Conservation (phyloP, 2,329 filamentous ascomycete species). For the Aspergillus sp. region DNA sequence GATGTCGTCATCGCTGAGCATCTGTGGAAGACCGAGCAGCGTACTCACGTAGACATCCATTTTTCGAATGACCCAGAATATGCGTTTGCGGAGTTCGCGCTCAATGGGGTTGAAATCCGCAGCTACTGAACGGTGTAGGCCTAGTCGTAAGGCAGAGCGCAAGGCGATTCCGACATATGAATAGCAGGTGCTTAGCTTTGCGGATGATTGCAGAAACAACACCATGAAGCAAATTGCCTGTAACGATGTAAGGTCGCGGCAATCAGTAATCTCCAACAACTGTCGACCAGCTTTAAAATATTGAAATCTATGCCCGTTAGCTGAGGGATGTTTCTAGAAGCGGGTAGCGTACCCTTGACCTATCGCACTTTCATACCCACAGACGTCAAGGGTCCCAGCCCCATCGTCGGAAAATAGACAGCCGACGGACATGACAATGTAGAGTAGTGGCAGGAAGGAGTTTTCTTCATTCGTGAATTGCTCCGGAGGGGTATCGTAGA, state of each 20-base stretch:
- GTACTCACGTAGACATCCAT: slow-evolving; percentile 58
- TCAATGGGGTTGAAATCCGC: slow-evolving; percentile 72
- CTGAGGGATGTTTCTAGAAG: background rate
- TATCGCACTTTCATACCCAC: slow-evolving; percentile 55
- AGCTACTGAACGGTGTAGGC: slow-evolving; percentile 73
- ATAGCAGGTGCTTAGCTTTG: slow-evolving; percentile 79
- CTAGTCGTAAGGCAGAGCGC: slow-evolving; percentile 75
- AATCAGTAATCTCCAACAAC: slow-evolving; percentile 65
- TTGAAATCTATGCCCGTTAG: slow-evolving; percentile 60
- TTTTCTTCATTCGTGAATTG: slow-evolving; percentile 68
- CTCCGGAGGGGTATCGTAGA: slow-evolving; percentile 73
- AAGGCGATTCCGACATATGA: slow-evolving; percentile 79
- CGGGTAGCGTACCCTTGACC: slow-evolving; percentile 57
- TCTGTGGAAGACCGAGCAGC: slow-evolving; percentile 53
- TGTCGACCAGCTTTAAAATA: slow-evolving; percentile 72
- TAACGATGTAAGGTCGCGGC: slow-evolving; percentile 73
- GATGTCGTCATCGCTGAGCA: slow-evolving; percentile 56
- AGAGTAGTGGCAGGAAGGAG: slow-evolving; percentile 71
- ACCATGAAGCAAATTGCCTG: slow-evolving; percentile 81
- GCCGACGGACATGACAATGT: slow-evolving; percentile 71
- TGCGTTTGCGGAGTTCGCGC: slow-evolving; percentile 73
- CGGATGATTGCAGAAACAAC: slow-evolving; percentile 77
- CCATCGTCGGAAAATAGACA: slow-evolving; percentile 70
- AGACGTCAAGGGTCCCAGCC: slow-evolving; percentile 53
- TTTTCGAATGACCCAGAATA: slow-evolving; percentile 56